Conservation (phyloP, 305 asterid species). For the Euphrasia arctica region DNA sequence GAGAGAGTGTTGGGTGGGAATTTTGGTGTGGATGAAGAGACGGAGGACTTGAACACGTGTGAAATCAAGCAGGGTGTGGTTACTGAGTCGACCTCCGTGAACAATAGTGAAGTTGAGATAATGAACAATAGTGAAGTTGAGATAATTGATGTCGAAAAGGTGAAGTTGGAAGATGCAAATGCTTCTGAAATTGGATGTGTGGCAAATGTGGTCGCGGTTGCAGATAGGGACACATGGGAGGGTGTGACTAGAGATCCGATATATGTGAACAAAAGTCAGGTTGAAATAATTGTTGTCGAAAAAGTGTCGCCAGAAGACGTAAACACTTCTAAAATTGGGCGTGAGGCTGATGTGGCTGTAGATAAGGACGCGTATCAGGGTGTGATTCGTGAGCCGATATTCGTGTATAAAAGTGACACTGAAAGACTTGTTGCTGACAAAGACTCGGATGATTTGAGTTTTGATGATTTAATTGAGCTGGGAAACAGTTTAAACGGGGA, state of each 20-base stretch:
- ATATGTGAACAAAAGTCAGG: not conserved
- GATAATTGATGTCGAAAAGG: not conserved
- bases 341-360: slow-evolving; percentile 16
- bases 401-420: slow-evolving; percentile 19
- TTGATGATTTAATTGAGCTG: slow-evolving; percentile 15
- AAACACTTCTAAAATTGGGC: slow-evolving; percentile 5
- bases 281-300: not conserved
- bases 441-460: slow-evolving; percentile 16
- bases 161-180: slow-evolving; percentile 19
- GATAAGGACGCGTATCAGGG: slow-evolving; percentile 28
- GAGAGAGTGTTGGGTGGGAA: slow-evolving; percentile 40
- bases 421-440: slow-evolving; percentile 21
- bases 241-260: not conserved
- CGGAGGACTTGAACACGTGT: slow-evolving; percentile 22
- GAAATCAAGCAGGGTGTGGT: slow-evolving; percentile 14
- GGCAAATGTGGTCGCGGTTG: slow-evolving; percentile 17
- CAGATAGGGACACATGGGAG: not conserved
- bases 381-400: slow-evolving; percentile 25
- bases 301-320: slow-evolving; percentile 17
- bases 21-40: slow-evolving; percentile 28
- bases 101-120: not conserved
- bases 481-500: no score
- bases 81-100: slow-evolving; percentile 17
- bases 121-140: not conserved
- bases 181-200: slow-evolving; percentile 8